Conservation (phyloP, 371 early-diverging fungal genomes). For the Capniomyces stellatus region DNA sequence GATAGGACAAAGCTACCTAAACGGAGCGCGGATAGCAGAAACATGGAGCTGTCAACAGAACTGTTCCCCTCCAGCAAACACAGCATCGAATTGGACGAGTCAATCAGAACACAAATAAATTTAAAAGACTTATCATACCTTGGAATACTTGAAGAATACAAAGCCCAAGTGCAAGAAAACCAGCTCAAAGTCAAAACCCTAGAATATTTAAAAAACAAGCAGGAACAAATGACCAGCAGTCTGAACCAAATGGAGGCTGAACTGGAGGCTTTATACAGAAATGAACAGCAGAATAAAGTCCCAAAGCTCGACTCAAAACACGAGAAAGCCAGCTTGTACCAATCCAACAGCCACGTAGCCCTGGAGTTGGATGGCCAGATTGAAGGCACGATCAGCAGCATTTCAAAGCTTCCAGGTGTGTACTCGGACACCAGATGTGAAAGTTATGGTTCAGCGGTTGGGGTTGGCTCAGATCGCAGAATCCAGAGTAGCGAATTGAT, state of each 20-base stretch:
- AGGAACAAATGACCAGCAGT: background rate
- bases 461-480: too few species aligned
- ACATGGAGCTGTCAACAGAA: background rate
- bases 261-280: background rate
- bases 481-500: too few species aligned
- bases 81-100: background rate
- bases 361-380: too few species aligned
- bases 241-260: background rate
- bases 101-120: background rate
- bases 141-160: background rate
- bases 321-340: too few species aligned
- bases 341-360: too few species aligned
- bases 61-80: background rate
- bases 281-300: background rate
- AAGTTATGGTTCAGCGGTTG: too few species aligned
- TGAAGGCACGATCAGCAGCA: too few species aligned
- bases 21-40: background rate
- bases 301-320: too few species aligned
- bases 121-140: background rate
- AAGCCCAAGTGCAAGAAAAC: background rate
- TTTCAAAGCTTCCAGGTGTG: too few species aligned
- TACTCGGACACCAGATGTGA: too few species aligned
- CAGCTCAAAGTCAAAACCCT: background rate
- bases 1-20: background rate
- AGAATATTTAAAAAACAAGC: background rate